Evolutionary conservation across 306 rosid species (phyloP).

Genomic region (Hippophae rhamnoides): DNA sequence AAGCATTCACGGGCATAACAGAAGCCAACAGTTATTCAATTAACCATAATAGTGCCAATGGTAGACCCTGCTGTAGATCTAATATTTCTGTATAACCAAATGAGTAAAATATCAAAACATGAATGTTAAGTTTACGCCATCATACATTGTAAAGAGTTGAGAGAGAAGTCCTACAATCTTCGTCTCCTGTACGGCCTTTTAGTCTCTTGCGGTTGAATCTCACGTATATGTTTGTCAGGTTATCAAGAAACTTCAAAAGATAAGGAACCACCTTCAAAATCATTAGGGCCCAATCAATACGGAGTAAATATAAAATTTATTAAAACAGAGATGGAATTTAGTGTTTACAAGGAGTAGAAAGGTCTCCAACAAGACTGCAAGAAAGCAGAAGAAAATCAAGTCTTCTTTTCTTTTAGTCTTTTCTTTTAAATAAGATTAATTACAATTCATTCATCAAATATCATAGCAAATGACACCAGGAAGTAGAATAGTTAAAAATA

Average conservation of each 20-base stretch:
- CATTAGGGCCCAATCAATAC: slow-evolving; percentile 10
- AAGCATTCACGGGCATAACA: too few species aligned
- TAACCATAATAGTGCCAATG: too few species aligned
- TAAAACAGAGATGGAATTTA: neutral
- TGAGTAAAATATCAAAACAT: neutral
- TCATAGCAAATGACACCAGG: too few species aligned
- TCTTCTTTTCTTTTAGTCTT: too few species aligned
- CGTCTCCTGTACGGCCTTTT: slow-evolving; percentile 95
- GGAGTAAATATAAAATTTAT: slow-evolving; percentile 4
- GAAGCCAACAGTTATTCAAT: too few species aligned
- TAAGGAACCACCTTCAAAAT: slow-evolving; percentile 78
- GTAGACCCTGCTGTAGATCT: neutral
- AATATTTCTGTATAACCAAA: neutral
- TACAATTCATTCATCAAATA: too few species aligned
- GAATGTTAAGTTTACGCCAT: slow-evolving; percentile 10
- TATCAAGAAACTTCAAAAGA: slow-evolving; percentile 90
- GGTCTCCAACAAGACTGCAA: too few species aligned
- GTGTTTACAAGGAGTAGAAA: too few species aligned
- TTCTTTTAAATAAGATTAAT: too few species aligned
- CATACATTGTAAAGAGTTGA: slow-evolving; percentile 83
- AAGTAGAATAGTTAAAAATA: too few species aligned
- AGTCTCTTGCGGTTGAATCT: slow-evolving; percentile 97
- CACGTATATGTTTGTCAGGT: slow-evolving; percentile 86
- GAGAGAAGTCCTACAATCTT: slow-evolving; percentile 84
- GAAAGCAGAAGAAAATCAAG: too few species aligned